Evolutionary conservation across 805 yeast species (phyloP), one percentile per base, ranked within the genome.

Genomic region (Wickerhamiella siamensis): DNA sequence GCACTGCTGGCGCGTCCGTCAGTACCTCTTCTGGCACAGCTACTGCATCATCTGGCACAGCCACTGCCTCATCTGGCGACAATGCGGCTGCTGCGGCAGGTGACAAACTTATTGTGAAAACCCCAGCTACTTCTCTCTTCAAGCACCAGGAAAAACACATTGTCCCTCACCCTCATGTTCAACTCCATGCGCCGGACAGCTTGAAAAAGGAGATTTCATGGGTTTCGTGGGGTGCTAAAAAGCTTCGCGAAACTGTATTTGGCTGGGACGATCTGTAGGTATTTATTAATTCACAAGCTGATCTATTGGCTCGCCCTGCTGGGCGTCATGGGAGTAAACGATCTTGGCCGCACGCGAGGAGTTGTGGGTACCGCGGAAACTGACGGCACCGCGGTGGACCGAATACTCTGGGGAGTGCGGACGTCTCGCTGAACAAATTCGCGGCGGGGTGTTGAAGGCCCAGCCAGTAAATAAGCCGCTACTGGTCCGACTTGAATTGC

Each of bases 211-310:
- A 24, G 29, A 24, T 24, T 8, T 51, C 59, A 20, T 62, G 64
- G 65, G 48, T 49, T 19, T 50, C 54, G 17, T 55, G 62, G 56
- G 47, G 58, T 4, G 44, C 56, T 6, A 47, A 50, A 38, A 43
- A 50, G 29, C 64, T 71, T 3, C 68, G 65, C 46, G 71, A 71
- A 50, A 58, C 72, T 59, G 53, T 72, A 31, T 72, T 73, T 52
- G 77, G 77, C 2, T 72, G 75, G 75, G 75, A 71, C 39, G 72
- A 71, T 43, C 50, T 68, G 37, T 41, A 24, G 29, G 29, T 24
- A 24, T 24, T 24, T 24, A 24, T 24, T 24, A 8, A 24, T 24
- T 24, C 12, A 24, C 12, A 8, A 8, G 29, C 29, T 24, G 6
- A 8, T 24, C 29, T 24, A 24, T 24, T 24, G 29, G 12, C 29